Conservation (phyloP, 495 filamentous ascomycete genomes). For the Penicillium coprophilum region DNA sequence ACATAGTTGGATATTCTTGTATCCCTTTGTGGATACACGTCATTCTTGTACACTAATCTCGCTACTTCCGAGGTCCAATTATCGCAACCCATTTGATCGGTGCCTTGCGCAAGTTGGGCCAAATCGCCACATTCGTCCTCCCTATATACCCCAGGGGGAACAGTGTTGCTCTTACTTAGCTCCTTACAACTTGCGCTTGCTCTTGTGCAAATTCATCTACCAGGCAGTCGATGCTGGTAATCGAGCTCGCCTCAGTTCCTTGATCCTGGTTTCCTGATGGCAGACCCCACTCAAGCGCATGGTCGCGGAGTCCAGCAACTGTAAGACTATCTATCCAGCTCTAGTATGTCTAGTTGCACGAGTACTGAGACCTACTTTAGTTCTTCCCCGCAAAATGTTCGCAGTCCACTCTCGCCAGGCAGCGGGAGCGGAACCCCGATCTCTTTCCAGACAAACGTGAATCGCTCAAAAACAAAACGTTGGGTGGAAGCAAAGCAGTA, state of each 20-base stretch:
- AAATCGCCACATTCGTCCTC: constrained; percentile 21
- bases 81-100: constrained; percentile 23
- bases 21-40: constrained; percentile 20
- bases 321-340: constrained; percentile 20
- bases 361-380: constrained; percentile 20
- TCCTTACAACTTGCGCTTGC: background rate
- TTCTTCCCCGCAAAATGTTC: constrained; percentile 25
- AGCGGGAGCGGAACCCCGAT: constrained; percentile 42
- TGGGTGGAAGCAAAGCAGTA: constrained; percentile 90
- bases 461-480: constrained; percentile 86
- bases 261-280: constrained; percentile 20
- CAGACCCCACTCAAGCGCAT: constrained; percentile 25
- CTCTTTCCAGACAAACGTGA: constrained; percentile 77
- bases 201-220: background rate
- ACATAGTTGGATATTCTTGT: background rate
- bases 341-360: constrained; percentile 12
- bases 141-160: background rate
- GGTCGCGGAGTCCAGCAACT: constrained; percentile 27
- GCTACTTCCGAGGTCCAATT: constrained; percentile 18
- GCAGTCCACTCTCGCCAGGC: constrained; percentile 35
- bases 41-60: constrained; percentile 25
- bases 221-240: constrained; percentile 24
- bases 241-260: constrained; percentile 8
- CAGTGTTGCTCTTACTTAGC: background rate
- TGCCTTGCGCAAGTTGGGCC: constrained; percentile 13